Evolutionary conservation across 805 yeast species (phyloP).

Genomic region (Lachancea nothofagi): DNA sequence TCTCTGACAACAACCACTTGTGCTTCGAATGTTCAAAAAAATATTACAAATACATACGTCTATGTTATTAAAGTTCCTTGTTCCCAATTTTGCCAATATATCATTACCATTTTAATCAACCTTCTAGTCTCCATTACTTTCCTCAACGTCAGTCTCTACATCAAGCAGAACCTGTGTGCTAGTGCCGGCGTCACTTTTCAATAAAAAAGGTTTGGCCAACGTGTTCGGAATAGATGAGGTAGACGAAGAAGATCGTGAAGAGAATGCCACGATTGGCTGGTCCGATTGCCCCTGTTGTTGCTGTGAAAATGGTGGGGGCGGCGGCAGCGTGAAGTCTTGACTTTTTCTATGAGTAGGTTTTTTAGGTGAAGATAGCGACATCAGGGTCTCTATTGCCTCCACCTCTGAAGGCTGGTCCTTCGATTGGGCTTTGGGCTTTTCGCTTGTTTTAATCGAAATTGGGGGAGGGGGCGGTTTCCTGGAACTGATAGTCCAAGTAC

Average conservation of each 20-base stretch:
- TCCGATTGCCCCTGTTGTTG: conserved; percentile 1
- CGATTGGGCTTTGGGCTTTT: background rate
- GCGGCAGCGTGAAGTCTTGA: conserved; percentile 10
- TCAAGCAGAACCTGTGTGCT: conserved; percentile 18
- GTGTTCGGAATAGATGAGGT: conserved; percentile 14
- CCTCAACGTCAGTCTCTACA: conserved; percentile 25
- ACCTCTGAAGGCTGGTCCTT: conserved; percentile 31
- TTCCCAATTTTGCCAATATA: background rate
- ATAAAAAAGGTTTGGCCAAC: conserved; percentile 12
- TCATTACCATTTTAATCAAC: background rate
- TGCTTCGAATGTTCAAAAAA: background rate
- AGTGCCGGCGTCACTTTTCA: conserved; percentile 4
- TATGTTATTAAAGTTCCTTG: conserved; percentile 3
- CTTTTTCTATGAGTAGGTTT: conserved; percentile 19
- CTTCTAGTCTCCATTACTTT: conserved; percentile 7
- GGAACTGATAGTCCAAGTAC: conserved; percentile 1
- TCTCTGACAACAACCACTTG: too few relatives aligned
- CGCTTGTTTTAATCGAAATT: conserved; percentile 1
- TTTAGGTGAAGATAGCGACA: conserved; percentile 38
- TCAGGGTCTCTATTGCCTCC: conserved; percentile 38
- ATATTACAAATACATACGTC: conserved; percentile 1
- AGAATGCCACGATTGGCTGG: conserved; percentile 4
- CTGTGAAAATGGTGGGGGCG: conserved; percentile 8
- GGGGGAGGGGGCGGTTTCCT: conserved; percentile 3
- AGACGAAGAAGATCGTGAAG: conserved; percentile 16